Evolutionary conservation across 495 filamentous ascomycete species (phyloP), one percentile per base, ranked within the genome.

Genomic region (Aspergillus mulundensis): DNA sequence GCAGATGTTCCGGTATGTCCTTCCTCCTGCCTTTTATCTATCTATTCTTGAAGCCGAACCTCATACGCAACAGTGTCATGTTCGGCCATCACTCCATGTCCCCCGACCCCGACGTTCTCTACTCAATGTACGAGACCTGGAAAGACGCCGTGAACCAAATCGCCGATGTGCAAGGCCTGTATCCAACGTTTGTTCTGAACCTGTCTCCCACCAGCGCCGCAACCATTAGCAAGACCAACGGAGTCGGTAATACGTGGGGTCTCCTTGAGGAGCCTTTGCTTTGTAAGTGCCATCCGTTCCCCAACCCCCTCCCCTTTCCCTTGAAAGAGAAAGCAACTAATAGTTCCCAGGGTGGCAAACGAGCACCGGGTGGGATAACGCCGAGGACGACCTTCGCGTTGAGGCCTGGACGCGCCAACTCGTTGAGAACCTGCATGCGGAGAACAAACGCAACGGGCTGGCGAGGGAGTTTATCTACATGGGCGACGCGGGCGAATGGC

Each of bases 241-340:
- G 61, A 5, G 38, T 70, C 32, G 76, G 76, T 24, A 66, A 77
- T 48, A 59, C 81, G 40, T 76, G 73, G 73, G 74, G 73, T 36
- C 53, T 68, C 0, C 52, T 57, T 19, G 58, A 47, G 11, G 60
- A 68, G 48, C 58, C 61, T n/a, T 10, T 58, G 21, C 65, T 70
- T 7, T 40, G 65, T 70, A 40, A 53, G 64, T 59, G 10, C 41
- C 19, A 5, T 47, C 10, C 32, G 10, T 47, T 16, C 20, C 16
- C 11, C 21, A n/a, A n/a, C n/a, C n/a, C n/a, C n/a, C n/a, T n/a
- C n/a, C n/a, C n/a, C n/a, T n/a, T 28, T 28, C 25, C 25, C 8
- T 28, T 28, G 25, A n/a, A n/a, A n/a, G n/a, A n/a, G n/a, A 44
- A 19, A 15, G 1, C 10, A 12, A 23, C 20, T 45, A 45, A 45